Evolutionary conservation across 176 grass and related monocot genomes (phyloP).

Genomic region (Pontederia paniculata): DNA sequence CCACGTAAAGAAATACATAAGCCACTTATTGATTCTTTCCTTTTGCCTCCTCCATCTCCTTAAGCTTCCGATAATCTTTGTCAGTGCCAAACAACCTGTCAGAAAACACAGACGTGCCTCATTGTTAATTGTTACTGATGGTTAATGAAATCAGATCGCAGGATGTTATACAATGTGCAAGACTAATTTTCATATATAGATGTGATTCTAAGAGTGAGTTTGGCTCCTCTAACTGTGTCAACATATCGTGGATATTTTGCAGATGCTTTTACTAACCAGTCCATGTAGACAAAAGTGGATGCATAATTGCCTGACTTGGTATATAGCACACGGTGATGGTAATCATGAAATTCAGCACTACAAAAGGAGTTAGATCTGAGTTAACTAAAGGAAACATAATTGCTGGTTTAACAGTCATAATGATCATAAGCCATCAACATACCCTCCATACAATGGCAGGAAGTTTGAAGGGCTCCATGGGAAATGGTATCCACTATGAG

Average conservation of each 20-base stretch:
- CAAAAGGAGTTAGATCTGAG: background rate
- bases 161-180: background rate
- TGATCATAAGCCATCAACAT: background rate
- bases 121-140: no score
- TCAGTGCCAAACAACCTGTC: slow-evolving; percentile 5
- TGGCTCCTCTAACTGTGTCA: no score
- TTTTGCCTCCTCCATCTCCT: background rate
- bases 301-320: slow-evolving; percentile 11
- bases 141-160: background rate
- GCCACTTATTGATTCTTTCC: background rate
- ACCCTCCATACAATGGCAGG: slow-evolving; percentile 19
- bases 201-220: no score
- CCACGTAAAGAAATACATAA: no score
- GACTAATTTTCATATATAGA: background rate
- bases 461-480: slow-evolving; percentile 20
- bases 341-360: slow-evolving; percentile 15
- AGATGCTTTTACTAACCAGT: background rate
- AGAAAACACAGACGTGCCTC: background rate
- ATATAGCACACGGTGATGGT: no score
- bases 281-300: slow-evolving; percentile 14
- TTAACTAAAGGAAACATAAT: background rate
- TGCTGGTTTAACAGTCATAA: background rate
- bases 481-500: slow-evolving; percentile 17
- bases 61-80: slow-evolving; percentile 3
- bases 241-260: no score